Base-by-base conservation (phyloP, 2,329 filamentous ascomycete species). In the Ceratocystiopsis minuta region DNA sequence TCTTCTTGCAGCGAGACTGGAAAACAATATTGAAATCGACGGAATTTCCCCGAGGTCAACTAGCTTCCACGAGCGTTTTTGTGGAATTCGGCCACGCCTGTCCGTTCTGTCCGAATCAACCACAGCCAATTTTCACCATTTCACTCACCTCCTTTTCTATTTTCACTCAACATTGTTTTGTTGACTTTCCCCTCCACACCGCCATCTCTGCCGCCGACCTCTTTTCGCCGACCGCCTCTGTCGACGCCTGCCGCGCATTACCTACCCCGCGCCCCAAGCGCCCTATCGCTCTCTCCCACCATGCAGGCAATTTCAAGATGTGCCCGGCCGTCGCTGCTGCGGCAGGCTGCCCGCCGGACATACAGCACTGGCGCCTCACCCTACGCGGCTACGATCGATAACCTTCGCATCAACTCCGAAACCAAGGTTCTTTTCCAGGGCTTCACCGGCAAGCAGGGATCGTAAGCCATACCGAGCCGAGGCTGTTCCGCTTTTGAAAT, bases 361-460 rank as follows among this genome's bases (percentile, higher is more conserved):
- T 93, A 93, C 69, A 78, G 80, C 59, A 79, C 80, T 41, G 64
- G 70, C 51, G 70, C 70, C 48, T 73, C 76, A 51, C 74, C 75
- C 48, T 88, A 88, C 61, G 64, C 77, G 52, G 62, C 73, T 55
- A 88, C 82, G 45, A 69, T 79, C 59, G 67, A 79, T 57, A 96
- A 96, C 71, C 75, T 96, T 57, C 81, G 85, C 65, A 87, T 96
- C 70, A 94, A 86, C 64, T 60, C 69, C 60, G 79, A 95, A 53
- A 98, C 90, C 55, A 92, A 90, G 69, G 85, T 98, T 52, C 69
- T 96, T 56, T 96, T 76, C 70, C 90, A 98, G 68, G 90, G 90
- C 53, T 96, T 96, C 64, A 96, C 88, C 44, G 88, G 88, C 61
- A 90, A 84, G 72, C 86, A 93, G 73, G 85, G 85, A 80, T 88